Base-by-base conservation (phyloP, 2,329 filamentous ascomycete species). In the Botrytis aclada region DNA sequence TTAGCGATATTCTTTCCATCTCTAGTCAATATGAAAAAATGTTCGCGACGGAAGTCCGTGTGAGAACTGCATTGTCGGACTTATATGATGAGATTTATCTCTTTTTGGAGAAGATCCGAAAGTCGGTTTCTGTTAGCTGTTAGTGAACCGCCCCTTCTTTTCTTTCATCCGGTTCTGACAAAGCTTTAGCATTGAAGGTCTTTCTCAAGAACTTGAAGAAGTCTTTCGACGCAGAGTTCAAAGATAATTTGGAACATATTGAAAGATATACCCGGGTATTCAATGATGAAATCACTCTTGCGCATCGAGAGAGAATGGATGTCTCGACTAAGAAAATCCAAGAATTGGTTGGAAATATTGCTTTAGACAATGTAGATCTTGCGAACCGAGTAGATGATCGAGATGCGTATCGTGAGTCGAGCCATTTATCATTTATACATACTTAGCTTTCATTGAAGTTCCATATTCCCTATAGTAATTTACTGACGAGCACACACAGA, bases 81-180 rank as follows among this genome's bases (percentile, higher is more conserved):
- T 32, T 72, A 39, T 72, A 72, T 69, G 51, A 67, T 12, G 70
- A 72, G 7, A 60, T 69, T n/a, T 72, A 72, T 61, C 34, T 72
- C 0, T 72, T 72, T 39, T 16, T 72, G 25, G 70, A 72, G 18
- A 72, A 72, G 5, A 69, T 72, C 4, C 60, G 62, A 29, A 66
- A 67, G 6, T 54, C 41, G 1, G 70, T 72, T 41, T 72, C 70
- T 32, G 32, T 37, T 43, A 60, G 62, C 39, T 67, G 63, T 72
- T 10, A 41, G 70, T 67, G 14, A 20, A n/a, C 3, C 4, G 9
- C 3, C 20, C 20, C 18, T 22, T 14, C 7, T 5, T 43, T n/a
- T 32, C 1, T 10, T 10, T 4, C 34, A 34, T 4, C 10, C 29
- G 16, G 39, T 22, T 25, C 34, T 47, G 12, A 62, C 62, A 47